Percentiles rank a stretch among this genome's conserved stretches.
These are phyloP conservation scores for Phytophthora citrophthora DNA, from an alignment of 352 stramenopile genomes.

Conservation along the genomic window DNA sequence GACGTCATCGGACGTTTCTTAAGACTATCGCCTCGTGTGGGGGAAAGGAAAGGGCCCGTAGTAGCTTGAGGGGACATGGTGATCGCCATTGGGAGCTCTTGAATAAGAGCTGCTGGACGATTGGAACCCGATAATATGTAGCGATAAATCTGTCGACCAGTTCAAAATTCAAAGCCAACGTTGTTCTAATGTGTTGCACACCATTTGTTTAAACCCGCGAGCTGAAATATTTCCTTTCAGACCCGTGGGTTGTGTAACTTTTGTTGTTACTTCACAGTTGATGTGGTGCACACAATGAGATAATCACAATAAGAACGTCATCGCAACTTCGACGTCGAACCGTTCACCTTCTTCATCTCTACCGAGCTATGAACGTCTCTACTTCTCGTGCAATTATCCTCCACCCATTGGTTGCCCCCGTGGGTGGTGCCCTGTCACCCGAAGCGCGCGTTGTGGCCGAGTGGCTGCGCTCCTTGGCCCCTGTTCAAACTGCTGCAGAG, in stretches of 20 bases:
- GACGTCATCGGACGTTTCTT: slow-evolving; percentile 16
- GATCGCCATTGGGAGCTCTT: slow-evolving; percentile 19
- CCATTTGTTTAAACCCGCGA: background rate
- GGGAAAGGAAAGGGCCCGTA: slow-evolving; percentile 26
- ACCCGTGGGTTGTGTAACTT: background rate
- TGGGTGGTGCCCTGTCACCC: slow-evolving; percentile 32
- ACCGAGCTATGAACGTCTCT: slow-evolving; percentile 13
- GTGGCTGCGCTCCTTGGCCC: slow-evolving; percentile 39
- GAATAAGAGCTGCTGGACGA: slow-evolving; percentile 24
- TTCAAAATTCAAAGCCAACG: slow-evolving; percentile 14
- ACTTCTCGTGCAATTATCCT: slow-evolving; percentile 62
- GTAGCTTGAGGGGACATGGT: slow-evolving; percentile 17
- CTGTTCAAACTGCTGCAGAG: slow-evolving; percentile 32
- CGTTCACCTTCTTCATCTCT: slow-evolving; percentile 3
- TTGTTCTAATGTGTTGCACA: background rate
- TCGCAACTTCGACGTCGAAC: slow-evolving; percentile 24
- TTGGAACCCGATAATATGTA: too few relatives aligned
- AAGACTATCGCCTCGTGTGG: slow-evolving; percentile 6
- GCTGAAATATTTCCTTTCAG: background rate
- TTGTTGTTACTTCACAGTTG: background rate
- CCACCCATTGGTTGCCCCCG: slow-evolving; percentile 64
- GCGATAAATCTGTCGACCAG: background rate
- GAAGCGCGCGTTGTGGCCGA: slow-evolving; percentile 42
- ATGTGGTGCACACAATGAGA: background rate
- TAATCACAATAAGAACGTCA: background rate